Evolutionary conservation across 2,329 filamentous ascomycete genomes (phyloP), one percentile per base, ranked within the genome.

Genomic region (Torrubiellomyces zombiae): DNA sequence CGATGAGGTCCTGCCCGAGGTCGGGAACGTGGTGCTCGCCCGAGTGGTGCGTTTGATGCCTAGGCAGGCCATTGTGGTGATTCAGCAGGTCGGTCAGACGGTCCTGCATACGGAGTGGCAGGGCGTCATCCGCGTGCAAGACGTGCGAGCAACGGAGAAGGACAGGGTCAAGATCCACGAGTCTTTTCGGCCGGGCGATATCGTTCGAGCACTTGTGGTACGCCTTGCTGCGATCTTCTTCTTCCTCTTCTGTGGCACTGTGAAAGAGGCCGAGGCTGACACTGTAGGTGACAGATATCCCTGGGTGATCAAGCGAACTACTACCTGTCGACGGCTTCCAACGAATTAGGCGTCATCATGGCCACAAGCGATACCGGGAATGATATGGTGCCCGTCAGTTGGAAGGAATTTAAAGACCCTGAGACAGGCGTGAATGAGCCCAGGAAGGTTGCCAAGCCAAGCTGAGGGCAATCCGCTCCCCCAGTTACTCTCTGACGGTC

Each of bases 281-380:
- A 13, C 16, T 13, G 15, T 14, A 9, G 13, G 1, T 5, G 11
- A 7, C 24, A 77, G 73, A 89, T 92, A 30, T 89, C 79, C 6
- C 55, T 95, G 9, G 89, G 89, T 18, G 89, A 98, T 46, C 85
- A 95, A 55, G 73, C 78, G 25, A 92, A 81, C 42, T 98, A 95
- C 49, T 98, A 94, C 49, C 64, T 92, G n/a, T 79, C 75, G 14
- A 98, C 89, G 2, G 82, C 83, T 15, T 71, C 71, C 37, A 95
- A 98, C 50, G 79, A 92, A 46, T 61, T 92, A 20, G 89, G 89
- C 3, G 86, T 95, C 30, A 79, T 98, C 19, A 80, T 95, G 72
- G 89, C 86, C 7, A 75, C 69, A 38, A 91, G 82, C 45, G 82
- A 92, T 47, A 68, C 67, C 3, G 85, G 85, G 1, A 86, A 91